Base-by-base conservation (phyloP, 169 alveolate genomes). In the Cryptosporidium muris region DNA sequence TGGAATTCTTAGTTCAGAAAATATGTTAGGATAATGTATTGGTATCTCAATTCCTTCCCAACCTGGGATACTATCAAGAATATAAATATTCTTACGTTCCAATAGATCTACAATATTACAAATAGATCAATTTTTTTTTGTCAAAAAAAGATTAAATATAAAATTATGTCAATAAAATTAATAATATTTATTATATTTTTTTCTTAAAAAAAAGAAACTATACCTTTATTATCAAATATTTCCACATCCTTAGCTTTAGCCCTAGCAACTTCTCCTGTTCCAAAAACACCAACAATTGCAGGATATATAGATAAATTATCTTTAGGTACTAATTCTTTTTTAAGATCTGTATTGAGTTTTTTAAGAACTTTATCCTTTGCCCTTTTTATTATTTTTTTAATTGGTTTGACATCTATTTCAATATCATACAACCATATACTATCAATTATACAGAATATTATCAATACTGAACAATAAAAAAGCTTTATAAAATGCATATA, bases 41-140 rank as follows among this genome's bases (percentile, higher is more conserved):
- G 85, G 85, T 74, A 74, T 74, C 49, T 54, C 51, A 52, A 74
- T 43, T 38, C 85, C 85, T 12, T 60, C 85, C 85, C 85, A 74
- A 1, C 85, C 85, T 9, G 85, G 85, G 43, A 74, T 53, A 58
- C 60, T 74, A 58, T 60, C 60, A 54, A 74, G 54, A 53, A 74
- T 40, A 58, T 74, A 74, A 37, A 74, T 68, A 7, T 74, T 14
- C 42, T 45, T 56, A 25, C 85, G 40, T 25, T 34, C 43, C 5
- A 74, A 52, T 60, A 74, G 25, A 45, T 74, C 85, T 74, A 40
- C 14, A 3, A 16, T 64, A 4, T 12, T 11, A 9, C 12, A 16
- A 58, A 58, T 11, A 14, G 1, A n/a, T 11, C 56, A 49, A 11
- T 49, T 12, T 9, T 12, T 49, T 49, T 49, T 9, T 11, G 56